Evolutionary conservation across 1,284 basidiomycete genomes (phyloP), one percentile per base, ranked within the genome.

Genomic region (Irpex sp.): DNA sequence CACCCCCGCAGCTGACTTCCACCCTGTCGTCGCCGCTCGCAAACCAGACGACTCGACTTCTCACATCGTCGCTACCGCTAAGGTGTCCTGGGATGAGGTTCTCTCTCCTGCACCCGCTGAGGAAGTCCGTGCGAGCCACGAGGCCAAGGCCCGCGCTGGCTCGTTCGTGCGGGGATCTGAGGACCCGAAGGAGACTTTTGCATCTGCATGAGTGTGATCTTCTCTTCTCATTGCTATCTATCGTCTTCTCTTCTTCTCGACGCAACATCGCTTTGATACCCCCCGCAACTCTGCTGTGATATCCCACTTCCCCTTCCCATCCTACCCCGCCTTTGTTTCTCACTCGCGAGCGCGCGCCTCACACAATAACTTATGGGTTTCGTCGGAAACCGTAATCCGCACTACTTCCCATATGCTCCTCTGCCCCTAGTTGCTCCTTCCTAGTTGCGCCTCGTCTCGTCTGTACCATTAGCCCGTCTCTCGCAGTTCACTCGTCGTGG

Each of bases 1-100:
- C 3, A 73, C 73, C 0, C 67, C 72, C 14, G 71, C 69, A 55
- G 70, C 72, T 5, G 67, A 69, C n/a, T 74, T 74, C 66, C 71
- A 71, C 55, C 69, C 69, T 8, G 12, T 16, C 14, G 64, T 67
- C 28, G 69, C 69, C 2, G 65, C 69, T 3, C 6, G 51, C 3
- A 33, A 42, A 14, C 39, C 53, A 3, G 37, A 47, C 6, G 70
- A 72, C 65, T 61, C 63, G 7, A 58, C 69, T 21, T 66, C 63
- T 3, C 68, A 66, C 42, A 58, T 71, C 10, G 33, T 71, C 39
- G 62, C 66, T 5, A 69, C 68, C 28, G 60, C 68, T 35, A 73
- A 71, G 67, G 63, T 70, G 47, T 48, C 67, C 8, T 73, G 71
- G 71, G 70, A 70, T 58, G 68, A 68, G 45, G 66, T 65, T 6